These are phyloP conservation scores for Vitellaria paradoxa DNA, from an alignment of 179 eudicot genomes.

Conservation along the genomic window DNA sequence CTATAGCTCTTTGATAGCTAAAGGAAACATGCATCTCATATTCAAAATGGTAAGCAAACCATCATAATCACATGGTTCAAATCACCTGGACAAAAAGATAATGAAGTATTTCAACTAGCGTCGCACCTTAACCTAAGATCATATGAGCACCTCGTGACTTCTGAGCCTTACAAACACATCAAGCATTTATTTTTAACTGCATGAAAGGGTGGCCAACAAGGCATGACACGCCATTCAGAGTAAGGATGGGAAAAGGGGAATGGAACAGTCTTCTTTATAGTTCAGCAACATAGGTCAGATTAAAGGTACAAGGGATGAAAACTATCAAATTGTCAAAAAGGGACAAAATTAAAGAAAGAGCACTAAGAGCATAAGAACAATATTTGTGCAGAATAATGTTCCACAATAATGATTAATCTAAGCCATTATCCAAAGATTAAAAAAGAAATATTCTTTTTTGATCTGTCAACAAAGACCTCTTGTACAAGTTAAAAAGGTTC, in stretches of 20 bases:
- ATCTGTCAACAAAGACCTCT: background rate
- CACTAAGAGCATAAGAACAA: background rate
- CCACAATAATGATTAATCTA: background rate
- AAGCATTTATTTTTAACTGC: background rate
- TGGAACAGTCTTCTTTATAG: background rate
- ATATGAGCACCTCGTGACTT: background rate
- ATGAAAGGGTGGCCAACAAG: background rate
- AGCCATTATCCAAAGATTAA: background rate
- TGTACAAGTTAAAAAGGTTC: background rate
- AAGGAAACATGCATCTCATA: background rate
- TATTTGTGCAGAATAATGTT: constrained; percentile 1
- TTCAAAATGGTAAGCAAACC: background rate
- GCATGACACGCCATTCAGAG: background rate
- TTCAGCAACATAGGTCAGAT: background rate
- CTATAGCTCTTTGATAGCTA: background rate
- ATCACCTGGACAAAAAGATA: background rate
- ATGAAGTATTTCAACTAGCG: background rate
- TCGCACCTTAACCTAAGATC: too few relatives aligned
- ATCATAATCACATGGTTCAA: background rate
- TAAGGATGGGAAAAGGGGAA: background rate
- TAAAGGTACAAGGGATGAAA: background rate
- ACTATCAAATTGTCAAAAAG: constrained; percentile 5
- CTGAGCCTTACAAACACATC: background rate
- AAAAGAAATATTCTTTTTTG: background rate
- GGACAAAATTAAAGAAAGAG: background rate